Base-by-base conservation (phyloP, 2,329 filamentous ascomycete species). In the Thelonectria discophora region DNA sequence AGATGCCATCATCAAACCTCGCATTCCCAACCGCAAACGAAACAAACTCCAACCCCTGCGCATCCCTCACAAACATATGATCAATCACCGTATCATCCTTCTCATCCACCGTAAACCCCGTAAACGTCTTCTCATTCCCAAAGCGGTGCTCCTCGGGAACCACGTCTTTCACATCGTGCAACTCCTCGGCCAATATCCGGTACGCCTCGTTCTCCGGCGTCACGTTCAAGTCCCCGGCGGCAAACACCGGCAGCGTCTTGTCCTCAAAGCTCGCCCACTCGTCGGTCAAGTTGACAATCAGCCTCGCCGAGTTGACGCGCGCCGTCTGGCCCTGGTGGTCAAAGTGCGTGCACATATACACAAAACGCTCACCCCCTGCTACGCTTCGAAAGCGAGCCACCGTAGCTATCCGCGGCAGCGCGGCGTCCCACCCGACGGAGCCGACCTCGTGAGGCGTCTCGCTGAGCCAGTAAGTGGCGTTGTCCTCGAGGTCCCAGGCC, bases 401-500 rank as follows among this genome's bases (percentile, higher is more conserved):
- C 0, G 82, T 85, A 9, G 82, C 74, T 42, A 86, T 81, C 0
- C 84, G 78, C 4, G 80, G 76, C 9, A 71, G 64, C 6, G 71
- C 72, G 3, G 78, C 78, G 45, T 78, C 77, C 88, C 88, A 91
- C 37, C 87, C 85, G 64, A 83, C 86, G 0, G 82, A 86, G 0
- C 84, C 86, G n/a, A 73, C 74, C 15, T 73, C 75, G 9, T 81
- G 75, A 0, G 86, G 88, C 2, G 85, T 90, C 64, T 83, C 75
- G 7, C 82, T 87, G 2, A 91, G 77, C 88, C 88, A 91, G 50
- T 86, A 80, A 0, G 85, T 88, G 52, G 82, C 77, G 74, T 79
- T 86, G 11, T 78, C 69, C 20, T 79, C 71, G 3, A 88, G 75
- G 9, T 80, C 70, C 84, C 86, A 90, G 9, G 82, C 68, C 67